Evolutionary conservation across 768 basidiomycete genomes (phyloP), one percentile per base, ranked within the genome.

Genomic region (Pleurotus pulmonarius): DNA sequence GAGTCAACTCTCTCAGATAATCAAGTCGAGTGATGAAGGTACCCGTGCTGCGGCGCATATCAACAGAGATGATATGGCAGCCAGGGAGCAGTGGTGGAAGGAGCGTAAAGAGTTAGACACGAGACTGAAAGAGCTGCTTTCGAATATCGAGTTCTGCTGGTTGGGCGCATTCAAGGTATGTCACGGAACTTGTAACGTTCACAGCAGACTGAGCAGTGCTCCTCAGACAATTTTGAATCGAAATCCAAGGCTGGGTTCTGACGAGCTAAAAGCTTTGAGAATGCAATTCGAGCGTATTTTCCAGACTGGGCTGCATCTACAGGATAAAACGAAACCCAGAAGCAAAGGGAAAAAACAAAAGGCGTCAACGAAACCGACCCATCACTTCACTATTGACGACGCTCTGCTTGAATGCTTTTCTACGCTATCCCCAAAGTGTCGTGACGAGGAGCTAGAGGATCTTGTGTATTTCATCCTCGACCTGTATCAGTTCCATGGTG

Each of bases 361-460:
- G 15, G 67, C 67, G 26, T 57, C 69, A 12, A 68, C 65, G n/a
- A 66, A 65, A 26, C 64, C 67, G 5, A 71, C 72, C 11, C 75
- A 64, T 46, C 77, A 78, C 49, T 74, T 87, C 46, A 78, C 71
- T 3, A 73, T 98, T 8, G 87, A 93, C 62, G 84, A 91, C 53
- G 69, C 77, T 3, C 76, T 98, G n/a, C 68, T 98, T 26, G 83
- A 89, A 60, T 93, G 92, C 68, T 92, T 99, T 66, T 86, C 92
- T 0, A 85, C 85, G 0, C 73, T 99, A 2, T 85, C 90, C 2
- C 85, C 91, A 0, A 83, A 85, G 63, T 93, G 90, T 62, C 82
- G 83, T 29, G 91, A 96, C 63, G 96, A 99, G 66, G 97, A 99
- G 65, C 76, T 98, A 7, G 97, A 98, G 68, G 97, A 99, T 66